Percentiles rank a stretch among this genome's conserved stretches.
Conservation (phyloP, 768 basidiomycete genomes). For the Mycena kentingensis region DNA sequence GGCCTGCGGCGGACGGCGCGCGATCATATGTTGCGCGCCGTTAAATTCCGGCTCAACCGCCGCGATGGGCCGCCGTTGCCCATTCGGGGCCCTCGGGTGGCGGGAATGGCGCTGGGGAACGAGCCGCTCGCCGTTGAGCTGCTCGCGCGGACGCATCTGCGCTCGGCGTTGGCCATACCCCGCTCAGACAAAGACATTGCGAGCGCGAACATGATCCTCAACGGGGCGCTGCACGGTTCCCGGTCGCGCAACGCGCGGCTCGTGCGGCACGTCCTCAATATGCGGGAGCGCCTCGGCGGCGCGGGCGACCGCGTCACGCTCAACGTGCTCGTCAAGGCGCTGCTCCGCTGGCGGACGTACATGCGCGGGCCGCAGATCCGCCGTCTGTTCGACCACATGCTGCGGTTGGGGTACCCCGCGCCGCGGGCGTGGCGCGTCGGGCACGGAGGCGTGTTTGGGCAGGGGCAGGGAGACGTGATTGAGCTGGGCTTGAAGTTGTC, state of each 20-base stretch:
- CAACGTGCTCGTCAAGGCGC: slow-evolving; percentile 66
- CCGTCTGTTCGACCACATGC: slow-evolving; percentile 64
- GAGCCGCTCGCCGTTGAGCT: slow-evolving; percentile 39
- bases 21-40: slow-evolving; percentile 28
- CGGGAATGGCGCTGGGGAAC: slow-evolving; percentile 25
- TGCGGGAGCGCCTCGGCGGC: slow-evolving; percentile 54
- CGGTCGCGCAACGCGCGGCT: slow-evolving; percentile 44
- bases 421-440: slow-evolving; percentile 31
- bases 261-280: slow-evolving; percentile 43
- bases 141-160: slow-evolving; percentile 41
- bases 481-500: slow-evolving; percentile 33
- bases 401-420: slow-evolving; percentile 60
- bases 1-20: slow-evolving; percentile 22
- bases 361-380: slow-evolving; percentile 48
- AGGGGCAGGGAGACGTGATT: slow-evolving; percentile 7
- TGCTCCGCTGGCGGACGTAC: slow-evolving; percentile 52
- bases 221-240: slow-evolving; percentile 39
- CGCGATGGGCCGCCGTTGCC: slow-evolving; percentile 15
- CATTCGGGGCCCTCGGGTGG: slow-evolving; percentile 21
- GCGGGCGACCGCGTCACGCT: slow-evolving; percentile 66
- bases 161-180: slow-evolving; percentile 49
- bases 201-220: slow-evolving; percentile 57
- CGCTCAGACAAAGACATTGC: slow-evolving; percentile 43
- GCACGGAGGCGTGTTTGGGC: slow-evolving; percentile 46
- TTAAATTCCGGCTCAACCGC: slow-evolving; percentile 26